These are phyloP conservation scores for Rhypophila decipiens DNA, from an alignment of 495 filamentous ascomycete genomes.

Conservation along the genomic window DNA sequence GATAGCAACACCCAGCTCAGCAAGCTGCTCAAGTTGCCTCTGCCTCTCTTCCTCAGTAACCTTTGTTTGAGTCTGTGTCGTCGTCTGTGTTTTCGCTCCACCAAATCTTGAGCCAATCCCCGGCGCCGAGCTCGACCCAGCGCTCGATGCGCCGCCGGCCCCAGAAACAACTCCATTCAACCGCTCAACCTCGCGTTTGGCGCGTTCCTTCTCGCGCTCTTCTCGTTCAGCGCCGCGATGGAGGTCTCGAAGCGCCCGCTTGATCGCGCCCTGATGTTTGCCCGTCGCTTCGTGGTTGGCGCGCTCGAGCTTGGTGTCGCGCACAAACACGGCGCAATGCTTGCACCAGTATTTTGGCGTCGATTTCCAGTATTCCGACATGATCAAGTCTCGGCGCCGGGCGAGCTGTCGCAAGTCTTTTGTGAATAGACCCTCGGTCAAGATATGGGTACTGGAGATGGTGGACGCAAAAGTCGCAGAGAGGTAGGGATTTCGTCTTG, in stretches of 20 bases:
- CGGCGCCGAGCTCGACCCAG: background rate
- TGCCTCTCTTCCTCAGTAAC: slow-evolving; percentile 65
- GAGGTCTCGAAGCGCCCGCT: slow-evolving; percentile 83
- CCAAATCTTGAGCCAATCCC: background rate
- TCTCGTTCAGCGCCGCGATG: slow-evolving; percentile 74
- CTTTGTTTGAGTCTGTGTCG: slow-evolving; percentile 7
- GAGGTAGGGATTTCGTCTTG: too few relatives aligned
- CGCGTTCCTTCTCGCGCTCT: slow-evolving; percentile 69
- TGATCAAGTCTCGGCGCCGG: too few relatives aligned
- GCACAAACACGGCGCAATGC: slow-evolving; percentile 85
- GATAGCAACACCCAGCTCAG: slow-evolving; percentile 77
- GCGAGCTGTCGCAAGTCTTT: too few relatives aligned
- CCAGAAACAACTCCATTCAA: slow-evolving; percentile 69
- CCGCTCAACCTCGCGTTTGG: slow-evolving; percentile 79
- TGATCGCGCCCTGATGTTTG: slow-evolving; percentile 82
- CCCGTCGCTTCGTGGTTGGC: slow-evolving; percentile 84
- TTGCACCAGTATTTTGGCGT: slow-evolving; percentile 98
- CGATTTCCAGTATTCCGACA: slow-evolving; percentile 99
- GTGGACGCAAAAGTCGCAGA: too few relatives aligned
- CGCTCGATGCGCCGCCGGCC: slow-evolving; percentile 1
- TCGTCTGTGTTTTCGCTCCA: background rate
- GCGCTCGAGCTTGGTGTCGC: slow-evolving; percentile 85
- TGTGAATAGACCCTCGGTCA: too few relatives aligned
- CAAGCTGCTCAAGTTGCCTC: slow-evolving; percentile 77
- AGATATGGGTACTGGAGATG: too few relatives aligned